phyloP scores from a whole-genome alignment of 305 asterid species.

The Solanum hybrid region DNA sequence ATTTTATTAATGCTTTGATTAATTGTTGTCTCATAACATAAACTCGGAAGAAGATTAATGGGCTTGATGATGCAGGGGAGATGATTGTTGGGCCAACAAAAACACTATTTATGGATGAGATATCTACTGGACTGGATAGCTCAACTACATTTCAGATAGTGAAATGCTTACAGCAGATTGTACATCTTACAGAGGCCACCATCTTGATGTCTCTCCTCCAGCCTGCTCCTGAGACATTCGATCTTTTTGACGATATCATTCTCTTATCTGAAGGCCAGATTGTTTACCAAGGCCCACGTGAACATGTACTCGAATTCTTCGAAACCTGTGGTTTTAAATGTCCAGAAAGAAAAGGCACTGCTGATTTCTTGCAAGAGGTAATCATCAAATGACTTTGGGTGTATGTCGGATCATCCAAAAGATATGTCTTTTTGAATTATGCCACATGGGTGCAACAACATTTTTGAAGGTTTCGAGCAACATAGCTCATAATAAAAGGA shows the following conservation, averaged over 20 bases:
- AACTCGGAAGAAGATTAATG: not conserved
- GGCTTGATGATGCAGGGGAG: constrained; percentile 34
- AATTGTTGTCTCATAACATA: not conserved
- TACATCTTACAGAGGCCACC: constrained; percentile 45
- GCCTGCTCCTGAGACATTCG: constrained; percentile 55
- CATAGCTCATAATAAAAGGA: not conserved
- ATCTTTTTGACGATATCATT: constrained; percentile 49
- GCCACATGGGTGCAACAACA: not conserved
- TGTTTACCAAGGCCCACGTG: constrained; percentile 57
- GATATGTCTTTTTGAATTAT: not conserved
- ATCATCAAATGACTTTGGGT: not conserved
- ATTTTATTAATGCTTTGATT: not conserved
- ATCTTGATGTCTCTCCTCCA: constrained; percentile 51
- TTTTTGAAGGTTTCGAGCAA: not conserved
- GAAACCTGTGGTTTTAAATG: constrained; percentile 42
- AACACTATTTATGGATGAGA: constrained; percentile 57
- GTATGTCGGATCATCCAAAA: not conserved
- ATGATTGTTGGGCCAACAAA: constrained; percentile 56
- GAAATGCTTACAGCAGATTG: constrained; percentile 46
- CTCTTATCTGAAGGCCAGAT: constrained; percentile 48
- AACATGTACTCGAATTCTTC: constrained; percentile 41
- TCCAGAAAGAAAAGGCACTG: constrained; percentile 59
- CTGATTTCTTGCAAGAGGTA: constrained; percentile 71
- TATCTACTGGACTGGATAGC: constrained; percentile 59
- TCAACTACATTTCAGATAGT: constrained; percentile 57